Conservation (phyloP, 495 filamentous ascomycete genomes). For the Penicillium parvum region DNA sequence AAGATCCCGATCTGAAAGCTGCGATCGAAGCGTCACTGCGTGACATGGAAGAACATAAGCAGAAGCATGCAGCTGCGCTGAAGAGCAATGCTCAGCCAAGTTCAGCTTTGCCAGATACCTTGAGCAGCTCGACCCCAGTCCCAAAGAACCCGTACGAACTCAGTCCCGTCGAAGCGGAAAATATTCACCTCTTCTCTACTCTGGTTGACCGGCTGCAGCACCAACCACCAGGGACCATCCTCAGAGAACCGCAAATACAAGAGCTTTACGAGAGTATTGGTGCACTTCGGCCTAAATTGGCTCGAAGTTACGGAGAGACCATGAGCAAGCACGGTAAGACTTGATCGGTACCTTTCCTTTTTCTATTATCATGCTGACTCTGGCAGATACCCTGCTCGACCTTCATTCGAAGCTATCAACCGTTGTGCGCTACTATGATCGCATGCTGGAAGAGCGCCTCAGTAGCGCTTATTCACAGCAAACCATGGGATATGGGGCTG, state of each 20-base stretch:
- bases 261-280: conserved; percentile 98
- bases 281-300: conserved; percentile 83
- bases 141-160: conserved; percentile 93
- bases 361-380: conserved; percentile 23
- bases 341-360: background rate
- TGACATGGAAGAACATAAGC: conserved; percentile 98
- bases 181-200: conserved; percentile 94
- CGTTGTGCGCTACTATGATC: conserved; percentile 97
- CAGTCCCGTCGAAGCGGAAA: conserved; percentile 89
- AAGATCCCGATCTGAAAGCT: conserved; percentile 90
- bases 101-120: conserved; percentile 18
- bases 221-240: conserved; percentile 89
- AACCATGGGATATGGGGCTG: conserved; percentile 44
- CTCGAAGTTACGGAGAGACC: conserved; percentile 94
- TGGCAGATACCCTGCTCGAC: conserved; percentile 79
- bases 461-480: conserved; percentile 90
- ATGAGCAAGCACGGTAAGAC: conserved; percentile 97
- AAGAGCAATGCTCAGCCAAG: conserved; percentile 57
- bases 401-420: conserved; percentile 93
- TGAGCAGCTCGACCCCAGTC: conserved; percentile 36
- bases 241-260: conserved; percentile 95
- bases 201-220: conserved; percentile 92
- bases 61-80: conserved; percentile 73
- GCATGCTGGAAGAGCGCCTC: conserved; percentile 93
- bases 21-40: conserved; percentile 94